phyloP scores from a whole-genome alignment of 805 yeast species.

The Suhomyces sp. region DNA sequence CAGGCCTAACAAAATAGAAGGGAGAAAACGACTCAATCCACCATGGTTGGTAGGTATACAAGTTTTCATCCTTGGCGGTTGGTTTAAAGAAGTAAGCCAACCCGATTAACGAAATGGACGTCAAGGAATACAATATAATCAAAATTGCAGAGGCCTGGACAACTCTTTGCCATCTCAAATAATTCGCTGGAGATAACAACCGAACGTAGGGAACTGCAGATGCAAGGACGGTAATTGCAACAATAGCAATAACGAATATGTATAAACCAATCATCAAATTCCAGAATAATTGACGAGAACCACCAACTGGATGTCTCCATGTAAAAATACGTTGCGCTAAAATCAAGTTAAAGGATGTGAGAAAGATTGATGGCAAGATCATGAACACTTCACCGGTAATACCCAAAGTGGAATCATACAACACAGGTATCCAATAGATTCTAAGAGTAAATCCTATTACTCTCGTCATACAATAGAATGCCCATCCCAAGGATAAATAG shows the following conservation, averaged over 20 bases:
- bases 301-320: conserved; percentile 75
- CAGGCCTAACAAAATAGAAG: conserved; percentile 56
- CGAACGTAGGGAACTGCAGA: conserved; percentile 60
- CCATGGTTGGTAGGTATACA: conserved; percentile 70
- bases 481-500: conserved; percentile 52
- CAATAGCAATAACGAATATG: conserved; percentile 52
- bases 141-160: conserved; percentile 32
- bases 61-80: conserved; percentile 46
- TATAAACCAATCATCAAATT: conserved; percentile 49
- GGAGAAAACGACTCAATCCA: conserved; percentile 70
- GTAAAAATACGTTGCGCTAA: conserved; percentile 73
- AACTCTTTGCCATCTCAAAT: conserved; percentile 46
- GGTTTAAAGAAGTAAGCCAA: conserved; percentile 58
- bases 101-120: conserved; percentile 49
- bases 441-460: conserved; percentile 60
- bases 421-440: conserved; percentile 57
- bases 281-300: conserved; percentile 54
- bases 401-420: conserved; percentile 47
- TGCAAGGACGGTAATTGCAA: conserved; percentile 68
- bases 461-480: conserved; percentile 52
- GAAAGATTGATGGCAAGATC: conserved; percentile 56
- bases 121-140: conserved; percentile 47
- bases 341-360: conserved; percentile 60
- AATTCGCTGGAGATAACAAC: conserved; percentile 46
- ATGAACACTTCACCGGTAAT: conserved; percentile 56